Evolutionary conservation across 139 green algal genomes (phyloP), one percentile per base, ranked within the genome.

Genomic region (Zygnema circumcarinatum): DNA sequence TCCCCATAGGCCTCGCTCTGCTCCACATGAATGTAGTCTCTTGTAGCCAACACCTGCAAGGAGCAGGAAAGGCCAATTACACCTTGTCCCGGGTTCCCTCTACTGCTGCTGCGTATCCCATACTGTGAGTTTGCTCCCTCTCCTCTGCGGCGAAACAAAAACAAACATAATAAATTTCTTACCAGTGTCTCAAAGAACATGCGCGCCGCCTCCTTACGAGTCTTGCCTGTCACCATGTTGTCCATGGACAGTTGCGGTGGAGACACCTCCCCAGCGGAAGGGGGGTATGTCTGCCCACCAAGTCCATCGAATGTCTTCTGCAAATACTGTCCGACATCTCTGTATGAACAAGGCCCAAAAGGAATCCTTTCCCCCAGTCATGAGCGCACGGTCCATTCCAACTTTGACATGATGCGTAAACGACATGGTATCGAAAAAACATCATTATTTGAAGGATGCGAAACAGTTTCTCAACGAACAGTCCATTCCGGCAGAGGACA

Each of bases 121-220:
- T n/a, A n/a, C n/a, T n/a, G n/a, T n/a, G n/a, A n/a, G n/a, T n/a
- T n/a, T n/a, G n/a, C n/a, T n/a, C n/a, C n/a, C n/a, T n/a, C n/a
- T n/a, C n/a, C n/a, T n/a, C n/a, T n/a, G n/a, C n/a, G n/a, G n/a
- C n/a, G n/a, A n/a, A n/a, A n/a, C n/a, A n/a, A n/a, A n/a, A n/a
- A n/a, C n/a, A n/a, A n/a, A n/a, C n/a, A n/a, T n/a, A n/a, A n/a
- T n/a, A n/a, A n/a, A n/a, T n/a, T 47, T 20, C 67, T 32, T 79
- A 89, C 89, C 32, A 93, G 89, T 21, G 74, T 73, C 47, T 93
- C 89, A 93, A 93, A 93, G 81, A 93, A 93, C 79, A 83, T 90
- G 16, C 84, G 89, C 38, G 89, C 83, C 1, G 84, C 89, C 72
- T 93, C 89, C 33, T 72, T 67, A 29, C 82, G 47, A 20, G 35